Percentiles rank a stretch among this genome's conserved stretches.
phyloP scores from a whole-genome alignment of 2,329 filamentous ascomycete species.

The Metarhizium robertsii region DNA sequence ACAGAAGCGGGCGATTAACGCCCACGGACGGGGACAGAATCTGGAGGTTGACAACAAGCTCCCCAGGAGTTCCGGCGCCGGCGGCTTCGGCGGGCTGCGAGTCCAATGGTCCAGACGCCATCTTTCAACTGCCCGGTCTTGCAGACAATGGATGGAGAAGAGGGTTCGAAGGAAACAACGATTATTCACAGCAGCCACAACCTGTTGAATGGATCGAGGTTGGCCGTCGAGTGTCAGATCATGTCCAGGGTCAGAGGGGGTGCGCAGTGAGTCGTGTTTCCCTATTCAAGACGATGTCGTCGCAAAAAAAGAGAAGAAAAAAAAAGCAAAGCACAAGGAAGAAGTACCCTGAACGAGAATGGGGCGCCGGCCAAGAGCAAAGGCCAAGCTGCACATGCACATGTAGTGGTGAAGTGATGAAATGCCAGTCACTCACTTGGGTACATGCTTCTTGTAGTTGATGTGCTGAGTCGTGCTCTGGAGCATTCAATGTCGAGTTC shows the following conservation, averaged over 20 bases:
- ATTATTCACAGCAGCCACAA: neutral
- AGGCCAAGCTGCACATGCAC: neutral
- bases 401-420: neutral
- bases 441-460: too few species aligned
- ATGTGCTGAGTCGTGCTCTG: too few species aligned
- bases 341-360: neutral
- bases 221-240: neutral
- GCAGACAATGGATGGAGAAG: neutral
- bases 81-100: conserved; percentile 15
- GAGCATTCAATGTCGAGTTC: neutral
- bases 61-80: conserved; percentile 15
- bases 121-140: conserved; percentile 13
- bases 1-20: conserved; percentile 39
- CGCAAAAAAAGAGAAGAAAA: too few species aligned
- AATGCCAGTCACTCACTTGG: too few species aligned
- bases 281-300: too few species aligned
- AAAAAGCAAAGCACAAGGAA: too few species aligned
- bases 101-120: conserved; percentile 29
- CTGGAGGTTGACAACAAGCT: conserved; percentile 43
- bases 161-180: neutral
- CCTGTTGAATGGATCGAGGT: neutral
- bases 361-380: neutral
- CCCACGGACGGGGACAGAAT: conserved; percentile 50
- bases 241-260: neutral
- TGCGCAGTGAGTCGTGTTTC: neutral